Base-by-base conservation (phyloP, 2,329 filamentous ascomycete genomes). In the Phoma sp. region DNA sequence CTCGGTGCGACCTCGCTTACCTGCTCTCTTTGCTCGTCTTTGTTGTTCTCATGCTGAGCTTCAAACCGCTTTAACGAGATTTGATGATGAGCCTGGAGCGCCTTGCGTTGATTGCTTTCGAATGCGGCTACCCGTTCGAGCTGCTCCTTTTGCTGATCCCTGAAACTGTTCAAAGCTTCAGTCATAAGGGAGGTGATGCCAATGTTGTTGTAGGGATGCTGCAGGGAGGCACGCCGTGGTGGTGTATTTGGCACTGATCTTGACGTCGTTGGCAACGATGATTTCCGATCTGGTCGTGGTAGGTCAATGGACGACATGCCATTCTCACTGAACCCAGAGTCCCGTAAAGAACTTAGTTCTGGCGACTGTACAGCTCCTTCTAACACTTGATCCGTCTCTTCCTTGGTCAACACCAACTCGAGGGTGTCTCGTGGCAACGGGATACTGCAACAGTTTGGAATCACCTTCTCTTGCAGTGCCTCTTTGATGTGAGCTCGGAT, bases 371-470 rank as follows among this genome's bases (percentile, higher is more conserved):
- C 45, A 6, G 38, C 41, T 23, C 39, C 48, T 6, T 57, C 52
- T 2, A 57, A 18, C 23, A 77, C 61, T 10, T 67, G 62, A 32
- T 67, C 67, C 46, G 73, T 69, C 55, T 78, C 75, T 61, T 74
- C 69, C 39, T 71, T 65, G 7, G 70, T 74, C 64, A 75, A 63
- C 7, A 76, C 71, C 32, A 65, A 64, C 45, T 76, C 72, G 8
- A 79, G 64, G n/a, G 77, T 59, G 3, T 59, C 57, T 14, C 70
- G 74, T n/a, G 77, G 75, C 14, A 79, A 65, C 2, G 73, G 71
- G 11, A 64, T 69, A 11, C 73, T 73, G 57, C 78, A 79, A 55
- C 77, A 79, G 48, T 64, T 72, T 0, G 78, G 77, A 8, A 71
- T 61, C 7, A 60, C 46, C 43, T 70, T 72, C n/a, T 52, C 63